phyloP scores from a whole-genome alignment of 2,329 filamentous ascomycete genomes.

The Akanthomyces dipterigenus region DNA sequence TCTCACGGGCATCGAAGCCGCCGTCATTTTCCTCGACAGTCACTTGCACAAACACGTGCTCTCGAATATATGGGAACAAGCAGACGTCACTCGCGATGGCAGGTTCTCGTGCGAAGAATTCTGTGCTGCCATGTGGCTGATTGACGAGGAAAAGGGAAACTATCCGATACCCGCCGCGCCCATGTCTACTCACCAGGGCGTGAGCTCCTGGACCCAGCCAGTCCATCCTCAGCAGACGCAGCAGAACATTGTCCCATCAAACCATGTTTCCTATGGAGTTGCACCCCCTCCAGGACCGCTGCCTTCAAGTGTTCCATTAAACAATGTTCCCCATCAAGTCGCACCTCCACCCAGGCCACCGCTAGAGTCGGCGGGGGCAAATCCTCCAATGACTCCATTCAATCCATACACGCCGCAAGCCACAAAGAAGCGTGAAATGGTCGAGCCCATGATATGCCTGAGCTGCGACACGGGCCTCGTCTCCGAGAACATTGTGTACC shows the following conservation, averaged over 20 bases:
- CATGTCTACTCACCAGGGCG: not conserved
- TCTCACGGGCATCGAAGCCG: constrained; percentile 17
- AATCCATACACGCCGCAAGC: not conserved
- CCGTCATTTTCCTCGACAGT: constrained; percentile 16
- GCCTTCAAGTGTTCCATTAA: not conserved
- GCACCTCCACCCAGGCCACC: not conserved
- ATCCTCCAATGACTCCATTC: not conserved
- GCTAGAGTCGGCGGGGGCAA: not conserved
- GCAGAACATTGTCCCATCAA: not conserved
- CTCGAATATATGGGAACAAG: constrained; percentile 19
- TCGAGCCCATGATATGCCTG: constrained; percentile 11
- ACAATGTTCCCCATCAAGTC: not conserved
- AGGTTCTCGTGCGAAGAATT: constrained; percentile 19
- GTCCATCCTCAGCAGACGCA: not conserved
- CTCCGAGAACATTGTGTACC: constrained; percentile 7
- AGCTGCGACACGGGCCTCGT: constrained; percentile 10
- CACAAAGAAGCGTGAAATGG: constrained; percentile 2
- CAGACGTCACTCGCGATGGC: constrained; percentile 18
- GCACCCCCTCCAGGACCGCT: no score
- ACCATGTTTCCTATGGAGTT: not conserved
- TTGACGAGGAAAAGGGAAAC: constrained; percentile 13
- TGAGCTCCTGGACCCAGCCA: not conserved
- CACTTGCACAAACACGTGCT: constrained; percentile 15
- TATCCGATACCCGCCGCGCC: not conserved
- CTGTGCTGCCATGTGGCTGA: constrained; percentile 19